phyloP scores from a whole-genome alignment of 2,329 filamentous ascomycete genomes.

The Aspergillus ruber region DNA sequence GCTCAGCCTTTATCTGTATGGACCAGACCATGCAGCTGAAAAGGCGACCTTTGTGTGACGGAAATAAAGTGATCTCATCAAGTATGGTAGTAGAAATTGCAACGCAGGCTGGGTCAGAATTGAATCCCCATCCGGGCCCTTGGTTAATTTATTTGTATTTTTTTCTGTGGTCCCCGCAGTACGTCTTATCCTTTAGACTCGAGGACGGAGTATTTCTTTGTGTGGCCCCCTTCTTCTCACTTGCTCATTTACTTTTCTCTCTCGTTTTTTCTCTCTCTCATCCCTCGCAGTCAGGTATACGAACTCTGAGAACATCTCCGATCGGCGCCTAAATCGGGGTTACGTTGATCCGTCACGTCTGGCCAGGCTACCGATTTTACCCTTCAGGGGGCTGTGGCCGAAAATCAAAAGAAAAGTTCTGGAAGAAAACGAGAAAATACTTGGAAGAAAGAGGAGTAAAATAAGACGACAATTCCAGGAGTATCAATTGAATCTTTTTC shows the following conservation, averaged over 20 bases:
- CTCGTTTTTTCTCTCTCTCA: constrained; percentile 2
- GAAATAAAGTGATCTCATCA: too few species aligned
- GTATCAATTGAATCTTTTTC: not conserved
- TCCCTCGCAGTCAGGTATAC: not conserved
- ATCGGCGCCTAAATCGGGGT: not conserved
- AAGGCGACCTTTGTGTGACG: too few species aligned
- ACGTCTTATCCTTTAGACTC: too few species aligned
- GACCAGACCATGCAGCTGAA: too few species aligned
- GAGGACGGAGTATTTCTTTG: too few species aligned
- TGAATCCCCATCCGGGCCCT: too few species aligned
- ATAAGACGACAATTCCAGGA: not conserved
- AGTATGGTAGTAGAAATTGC: too few species aligned
- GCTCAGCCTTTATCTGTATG: too few species aligned
- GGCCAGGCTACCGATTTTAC: not conserved
- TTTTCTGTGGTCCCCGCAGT: too few species aligned
- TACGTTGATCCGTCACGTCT: not conserved
- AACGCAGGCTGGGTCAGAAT: too few species aligned
- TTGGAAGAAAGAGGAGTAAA: not conserved
- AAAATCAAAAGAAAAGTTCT: not conserved
- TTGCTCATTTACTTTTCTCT: not conserved
- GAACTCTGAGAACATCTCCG: not conserved
- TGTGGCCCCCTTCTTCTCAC: too few species aligned
- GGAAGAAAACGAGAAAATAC: not conserved
- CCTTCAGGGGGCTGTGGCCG: not conserved
- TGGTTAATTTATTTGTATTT: too few species aligned